Base-by-base conservation (phyloP, 2,329 filamentous ascomycete species). In the Orbilia javanica region DNA sequence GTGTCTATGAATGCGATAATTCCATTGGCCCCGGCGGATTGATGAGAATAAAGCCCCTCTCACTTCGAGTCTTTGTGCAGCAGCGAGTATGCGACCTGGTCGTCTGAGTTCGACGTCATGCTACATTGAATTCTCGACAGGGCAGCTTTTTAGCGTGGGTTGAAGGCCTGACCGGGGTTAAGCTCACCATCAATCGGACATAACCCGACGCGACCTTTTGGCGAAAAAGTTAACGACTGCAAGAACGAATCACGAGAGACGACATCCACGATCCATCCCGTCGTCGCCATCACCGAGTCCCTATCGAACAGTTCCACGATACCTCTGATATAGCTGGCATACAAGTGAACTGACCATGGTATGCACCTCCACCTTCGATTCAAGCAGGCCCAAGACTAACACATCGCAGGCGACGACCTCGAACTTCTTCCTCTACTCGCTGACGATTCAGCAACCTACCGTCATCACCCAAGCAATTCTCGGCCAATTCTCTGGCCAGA, bases 351-450 rank as follows among this genome's bases (percentile, higher is more conserved):
- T 44, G 44, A 72, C 44, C 20, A 78, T 78, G 74, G 74, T 78
- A 78, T 27, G 67, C 36, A 39, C n/a, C 46, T 1, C 36, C 18
- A 18, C 10, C 27, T 29, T 31, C 18, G n/a, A 25, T 25, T 11
- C 34, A 46, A 20, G 29, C 15, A 18, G n/a, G 7, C 57, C 25
- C 10, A 20, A 29, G n/a, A n/a, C 74, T 78, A 72, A 78, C 25
- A 8, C 25, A 44, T 34, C 46, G 46, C 36, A 98, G 96, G 95
- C 96, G 87, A 97, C 94, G 84, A 97, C 95, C 79, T 97, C 94
- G 81, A 95, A 95, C 84, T 97, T 97, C 93, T 97, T 97, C 85
- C 91, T 99, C 86, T 99, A 99, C 87, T 96, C 93, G 83, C 88
- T 99, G 86, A 98, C 96, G 81, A 91, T 99, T 83, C 94, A 97